Evolutionary conservation across 768 basidiomycete genomes (phyloP).

Genomic region (Amanita inopinata): DNA sequence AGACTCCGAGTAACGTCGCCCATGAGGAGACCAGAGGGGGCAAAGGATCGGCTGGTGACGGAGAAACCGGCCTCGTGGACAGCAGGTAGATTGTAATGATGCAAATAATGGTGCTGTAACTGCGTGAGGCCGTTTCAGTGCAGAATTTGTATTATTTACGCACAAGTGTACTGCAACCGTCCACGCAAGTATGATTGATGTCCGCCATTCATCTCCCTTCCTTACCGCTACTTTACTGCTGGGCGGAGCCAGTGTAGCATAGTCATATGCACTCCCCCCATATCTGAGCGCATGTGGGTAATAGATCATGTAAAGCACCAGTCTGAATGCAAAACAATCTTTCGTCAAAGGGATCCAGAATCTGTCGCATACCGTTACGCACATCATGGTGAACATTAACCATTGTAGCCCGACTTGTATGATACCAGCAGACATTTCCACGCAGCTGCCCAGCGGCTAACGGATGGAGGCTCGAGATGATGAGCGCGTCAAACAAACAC

Average conservation of each 20-base stretch:
- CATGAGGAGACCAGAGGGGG: constrained; percentile 34
- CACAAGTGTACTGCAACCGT: constrained; percentile 68
- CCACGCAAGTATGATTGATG: constrained; percentile 71
- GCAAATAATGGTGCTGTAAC: not conserved
- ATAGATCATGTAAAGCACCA: constrained; percentile 91
- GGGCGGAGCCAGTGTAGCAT: constrained; percentile 5
- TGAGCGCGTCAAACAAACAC: not conserved
- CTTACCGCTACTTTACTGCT: constrained; percentile 13
- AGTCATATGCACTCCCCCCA: constrained; percentile 10
- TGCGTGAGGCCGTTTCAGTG: not conserved
- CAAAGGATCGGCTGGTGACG: constrained; percentile 25
- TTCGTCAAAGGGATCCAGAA: not conserved
- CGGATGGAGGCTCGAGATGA: constrained; percentile 24
- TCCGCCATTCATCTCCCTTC: constrained; percentile 52
- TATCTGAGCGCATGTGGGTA: constrained; percentile 84
- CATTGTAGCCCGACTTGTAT: constrained; percentile 78
- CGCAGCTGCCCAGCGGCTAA: constrained; percentile 43
- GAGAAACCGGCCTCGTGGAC: constrained; percentile 23
- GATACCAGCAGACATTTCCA: constrained; percentile 75
- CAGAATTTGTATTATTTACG: constrained; percentile 16
- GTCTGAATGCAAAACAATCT: constrained; percentile 82
- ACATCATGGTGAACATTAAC: constrained; percentile 81
- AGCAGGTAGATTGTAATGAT: constrained; percentile 12
- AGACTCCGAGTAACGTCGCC: constrained; percentile 83
- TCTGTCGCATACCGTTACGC: constrained; percentile 20